A percentile compares a stretch with the other conserved stretches of the same genome.
Conservation (phyloP, 2,329 filamentous ascomycete species). For the Claviceps pazoutovae region DNA sequence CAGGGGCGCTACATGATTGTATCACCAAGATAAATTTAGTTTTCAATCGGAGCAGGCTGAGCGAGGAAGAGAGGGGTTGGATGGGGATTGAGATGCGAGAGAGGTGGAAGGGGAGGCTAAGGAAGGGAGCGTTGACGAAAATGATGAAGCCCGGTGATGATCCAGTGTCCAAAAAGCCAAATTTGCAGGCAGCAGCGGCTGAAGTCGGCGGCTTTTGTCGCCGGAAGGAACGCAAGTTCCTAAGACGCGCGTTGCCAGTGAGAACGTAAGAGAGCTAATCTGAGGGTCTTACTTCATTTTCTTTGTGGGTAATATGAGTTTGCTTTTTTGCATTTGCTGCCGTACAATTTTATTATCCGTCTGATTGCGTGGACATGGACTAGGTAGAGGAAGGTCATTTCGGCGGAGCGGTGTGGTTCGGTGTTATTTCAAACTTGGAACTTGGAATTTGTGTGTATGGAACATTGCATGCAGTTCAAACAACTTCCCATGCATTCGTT, state of each 20-base stretch:
- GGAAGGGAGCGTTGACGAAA: neutral
- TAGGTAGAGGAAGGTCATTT: no score
- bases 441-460: no score
- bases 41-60: constrained; percentile 39
- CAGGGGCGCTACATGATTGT: neutral
- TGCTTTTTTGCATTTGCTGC: neutral
- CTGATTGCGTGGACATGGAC: neutral
- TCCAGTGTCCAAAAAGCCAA: constrained; percentile 42
- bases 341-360: neutral
- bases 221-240: constrained; percentile 2
- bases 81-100: neutral
- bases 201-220: constrained; percentile 4
- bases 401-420: no score
- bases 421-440: no score
- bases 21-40: constrained; percentile 23
- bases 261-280: constrained; percentile 44
- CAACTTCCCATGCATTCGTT: no score
- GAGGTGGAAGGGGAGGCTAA: neutral
- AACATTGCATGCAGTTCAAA: no score
- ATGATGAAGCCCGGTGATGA: constrained; percentile 32
- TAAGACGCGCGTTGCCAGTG: constrained; percentile 30
- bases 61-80: neutral
- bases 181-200: constrained; percentile 37
- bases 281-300: constrained; percentile 27
- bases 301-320: neutral